phyloP scores from a whole-genome alignment of 31 red algal species.

The Endocladia muricata region DNA sequence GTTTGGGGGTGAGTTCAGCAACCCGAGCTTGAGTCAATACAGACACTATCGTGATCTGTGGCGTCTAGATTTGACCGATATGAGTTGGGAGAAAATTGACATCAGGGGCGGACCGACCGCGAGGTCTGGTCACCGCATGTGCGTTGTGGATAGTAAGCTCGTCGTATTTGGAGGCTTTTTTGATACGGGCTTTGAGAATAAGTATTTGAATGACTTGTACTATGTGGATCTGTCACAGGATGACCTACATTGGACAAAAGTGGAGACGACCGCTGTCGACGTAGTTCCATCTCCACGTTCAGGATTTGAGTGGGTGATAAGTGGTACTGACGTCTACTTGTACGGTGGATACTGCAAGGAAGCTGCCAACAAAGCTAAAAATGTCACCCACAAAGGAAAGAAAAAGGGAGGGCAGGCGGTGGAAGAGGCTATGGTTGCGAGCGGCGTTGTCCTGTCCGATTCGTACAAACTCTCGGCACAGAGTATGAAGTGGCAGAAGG shows the following conservation, averaged over 20 bases:
- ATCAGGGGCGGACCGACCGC: slow-evolving; percentile 69
- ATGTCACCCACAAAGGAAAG: slow-evolving; percentile 69
- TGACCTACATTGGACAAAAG: slow-evolving; percentile 72
- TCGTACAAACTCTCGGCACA: slow-evolving; percentile 44
- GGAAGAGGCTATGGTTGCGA: slow-evolving; percentile 68
- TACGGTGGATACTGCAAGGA: slow-evolving; percentile 80
- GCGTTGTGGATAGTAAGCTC: slow-evolving; percentile 50
- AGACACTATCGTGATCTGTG: slow-evolving; percentile 77
- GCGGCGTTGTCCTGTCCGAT: slow-evolving; percentile 61
- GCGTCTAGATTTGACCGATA: slow-evolving; percentile 61
- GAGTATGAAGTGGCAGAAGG: slow-evolving; percentile 71
- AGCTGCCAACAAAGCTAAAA: slow-evolving; percentile 51
- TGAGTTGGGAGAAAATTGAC: slow-evolving; percentile 78
- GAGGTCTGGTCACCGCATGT: slow-evolving; percentile 71
- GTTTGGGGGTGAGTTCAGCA: slow-evolving; percentile 80
- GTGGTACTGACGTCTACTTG: slow-evolving; percentile 44
- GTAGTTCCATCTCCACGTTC: slow-evolving; percentile 63
- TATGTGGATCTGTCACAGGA: slow-evolving; percentile 66
- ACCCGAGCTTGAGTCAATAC: slow-evolving; percentile 64
- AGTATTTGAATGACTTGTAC: slow-evolving; percentile 78
- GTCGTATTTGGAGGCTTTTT: slow-evolving; percentile 79
- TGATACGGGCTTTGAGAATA: slow-evolving; percentile 64
- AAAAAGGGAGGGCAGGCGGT: slow-evolving; percentile 66
- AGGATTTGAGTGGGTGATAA: slow-evolving; percentile 76
- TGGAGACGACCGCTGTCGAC: slow-evolving; percentile 48